A percentile compares a stretch with the other conserved stretches of the same genome.
Conservation (phyloP, 192 early-diverging fungal genomes). For the Backusella liffmaniae region DNA sequence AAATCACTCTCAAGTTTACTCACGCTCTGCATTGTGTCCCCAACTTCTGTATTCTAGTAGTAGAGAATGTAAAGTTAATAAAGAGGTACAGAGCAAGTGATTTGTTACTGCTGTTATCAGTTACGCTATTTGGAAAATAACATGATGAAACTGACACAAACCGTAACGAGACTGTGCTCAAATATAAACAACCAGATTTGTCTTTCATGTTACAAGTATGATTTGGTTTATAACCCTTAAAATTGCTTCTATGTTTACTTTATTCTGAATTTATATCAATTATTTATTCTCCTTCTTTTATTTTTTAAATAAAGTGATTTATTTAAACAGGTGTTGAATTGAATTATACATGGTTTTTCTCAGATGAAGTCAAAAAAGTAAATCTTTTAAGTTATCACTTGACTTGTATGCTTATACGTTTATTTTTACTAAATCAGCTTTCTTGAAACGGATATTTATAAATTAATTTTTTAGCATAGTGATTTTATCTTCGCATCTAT, state of each 20-base stretch:
- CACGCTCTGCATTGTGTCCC: too few relatives aligned
- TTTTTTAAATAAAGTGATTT: not conserved
- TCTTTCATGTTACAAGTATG: not conserved
- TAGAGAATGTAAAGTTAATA: not conserved
- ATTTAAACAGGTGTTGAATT: not conserved
- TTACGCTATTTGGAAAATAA: not conserved
- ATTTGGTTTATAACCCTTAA: not conserved
- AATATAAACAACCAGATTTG: not conserved
- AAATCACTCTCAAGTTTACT: too few relatives aligned
- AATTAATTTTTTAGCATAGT: not conserved
- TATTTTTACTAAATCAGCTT: not conserved
- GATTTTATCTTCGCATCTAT: too few relatives aligned
- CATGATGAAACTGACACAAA: not conserved
- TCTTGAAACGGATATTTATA: not conserved
- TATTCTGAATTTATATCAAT: not conserved
- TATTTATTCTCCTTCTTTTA: not conserved
- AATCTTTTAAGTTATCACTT: not conserved
- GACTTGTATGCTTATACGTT: not conserved
- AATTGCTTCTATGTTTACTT: not conserved
- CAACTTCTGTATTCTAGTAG: not conserved
- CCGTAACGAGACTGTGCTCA: not conserved
- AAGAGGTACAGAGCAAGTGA: not conserved
- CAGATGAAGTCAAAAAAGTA: not conserved
- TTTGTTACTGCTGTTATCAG: not conserved
- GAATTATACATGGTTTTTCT: not conserved